Evolutionary conservation across 345 rosid genomes (phyloP).

Genomic region (Streptanthus diversifolius): DNA sequence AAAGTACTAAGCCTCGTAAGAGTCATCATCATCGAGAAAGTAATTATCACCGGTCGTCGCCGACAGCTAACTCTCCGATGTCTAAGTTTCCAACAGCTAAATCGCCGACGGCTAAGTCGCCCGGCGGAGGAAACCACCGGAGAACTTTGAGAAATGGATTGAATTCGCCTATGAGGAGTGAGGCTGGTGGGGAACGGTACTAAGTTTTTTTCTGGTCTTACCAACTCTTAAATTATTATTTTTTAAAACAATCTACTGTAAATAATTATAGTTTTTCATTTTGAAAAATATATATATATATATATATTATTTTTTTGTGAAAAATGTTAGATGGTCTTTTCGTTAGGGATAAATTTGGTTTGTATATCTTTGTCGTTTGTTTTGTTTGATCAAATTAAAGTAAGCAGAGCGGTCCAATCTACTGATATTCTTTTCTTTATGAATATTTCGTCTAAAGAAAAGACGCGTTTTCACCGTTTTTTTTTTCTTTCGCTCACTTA

Average conservation of each 20-base stretch:
- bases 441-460: slow-evolving; percentile 5
- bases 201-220: slow-evolving; percentile 17
- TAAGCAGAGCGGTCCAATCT: background rate
- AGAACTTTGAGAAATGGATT: slow-evolving; percentile 33
- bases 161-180: slow-evolving; percentile 45
- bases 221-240: slow-evolving; percentile 1
- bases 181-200: slow-evolving; percentile 36
- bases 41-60: slow-evolving; percentile 24
- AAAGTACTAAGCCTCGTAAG: slow-evolving; percentile 36
- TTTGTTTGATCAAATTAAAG: slow-evolving; percentile 14
- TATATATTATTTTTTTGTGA: background rate
- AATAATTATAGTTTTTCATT: background rate
- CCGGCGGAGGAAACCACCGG: slow-evolving; percentile 27
- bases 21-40: slow-evolving; percentile 28
- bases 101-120: slow-evolving; percentile 21
- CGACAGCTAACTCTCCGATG: slow-evolving; percentile 35
- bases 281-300: slow-evolving; percentile 10
- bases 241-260: background rate
- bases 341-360: background rate
- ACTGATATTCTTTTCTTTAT: background rate
- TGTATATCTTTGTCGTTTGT: background rate
- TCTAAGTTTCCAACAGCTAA: slow-evolving; percentile 22
- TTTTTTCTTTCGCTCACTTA: background rate
- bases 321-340: background rate
- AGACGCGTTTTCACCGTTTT: slow-evolving; percentile 13